Base-by-base conservation (phyloP, 805 yeast species). In the Monosporozyma solicola region DNA sequence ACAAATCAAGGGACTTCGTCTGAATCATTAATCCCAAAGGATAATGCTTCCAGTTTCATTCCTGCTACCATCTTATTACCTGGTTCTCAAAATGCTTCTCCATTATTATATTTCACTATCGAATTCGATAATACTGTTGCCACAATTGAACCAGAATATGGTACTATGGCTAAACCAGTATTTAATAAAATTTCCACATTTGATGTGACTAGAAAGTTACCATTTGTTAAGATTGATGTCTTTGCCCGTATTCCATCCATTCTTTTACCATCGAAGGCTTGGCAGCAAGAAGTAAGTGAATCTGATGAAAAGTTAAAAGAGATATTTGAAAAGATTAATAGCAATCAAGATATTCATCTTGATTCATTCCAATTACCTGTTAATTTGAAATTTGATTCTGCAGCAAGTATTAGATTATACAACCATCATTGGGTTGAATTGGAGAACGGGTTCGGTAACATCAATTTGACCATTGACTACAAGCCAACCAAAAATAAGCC, bases 101-200 rank as follows among this genome's bases (percentile, higher is more conserved):
- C 94, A 16, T 76, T 95, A 55, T 77, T 94, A 41, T 88, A 87
- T 68, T 78, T 91, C 62, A 89, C 96, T 1, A 76, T 94, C 47
- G 99, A 94, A 70, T 92, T 90, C 66, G 99, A 94, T 71, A 94
- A 94, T 70, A 89, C 92, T 50, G 94, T 91, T 59, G 85, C 94
- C 57, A 79, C 90, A 15, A 82, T 92, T 50, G 95, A 90, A 59
- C 94, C 98, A 2, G 80, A 83, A 31, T 80, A 86, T 51, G 97
- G 96, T 41, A 80, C 95, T 0, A 81, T 89, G 55, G 79, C 80
- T 45, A 74, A 77, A 53, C 92, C 97, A 1, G 80, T 80, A 16
- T 94, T 95, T 82, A 94, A 90, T 68, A 87, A 87, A 60, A 89
- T 89, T 10, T 86, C 95, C 15, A 82, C 91, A 3, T 94, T 94